Conservation (phyloP, 2,329 filamentous ascomycete genomes). For the Aspergillus pseudoterreus region DNA sequence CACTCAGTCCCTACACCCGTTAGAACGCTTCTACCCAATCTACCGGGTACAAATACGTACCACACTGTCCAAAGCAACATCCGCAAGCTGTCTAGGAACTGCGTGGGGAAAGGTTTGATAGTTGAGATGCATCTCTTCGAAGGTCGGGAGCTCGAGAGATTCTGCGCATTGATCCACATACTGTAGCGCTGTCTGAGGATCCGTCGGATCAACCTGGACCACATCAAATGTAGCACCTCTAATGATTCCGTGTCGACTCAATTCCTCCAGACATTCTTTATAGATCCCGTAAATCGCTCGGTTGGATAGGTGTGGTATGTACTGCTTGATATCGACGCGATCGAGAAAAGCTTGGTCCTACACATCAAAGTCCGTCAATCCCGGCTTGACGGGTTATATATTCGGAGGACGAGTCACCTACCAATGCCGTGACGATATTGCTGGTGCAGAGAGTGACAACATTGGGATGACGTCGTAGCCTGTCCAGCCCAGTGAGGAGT, state of each 20-base stretch:
- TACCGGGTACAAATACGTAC: constrained; percentile 16
- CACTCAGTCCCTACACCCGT: constrained; percentile 34
- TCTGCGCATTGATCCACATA: constrained; percentile 24
- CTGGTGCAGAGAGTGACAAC: constrained; percentile 50
- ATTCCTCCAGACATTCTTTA: constrained; percentile 45
- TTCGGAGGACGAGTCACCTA: constrained; percentile 12
- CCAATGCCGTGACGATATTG: constrained; percentile 45
- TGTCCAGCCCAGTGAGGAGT: constrained; percentile 47
- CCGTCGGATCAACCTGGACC: constrained; percentile 17
- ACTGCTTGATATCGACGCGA: constrained; percentile 47
- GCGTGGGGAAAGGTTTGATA: constrained; percentile 26
- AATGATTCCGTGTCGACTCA: constrained; percentile 38
- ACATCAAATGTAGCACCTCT: constrained; percentile 25
- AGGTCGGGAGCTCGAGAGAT: constrained; percentile 20
- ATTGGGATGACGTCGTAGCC: constrained; percentile 40
- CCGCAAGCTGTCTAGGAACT: constrained; percentile 24
- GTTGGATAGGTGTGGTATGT: constrained; percentile 38
- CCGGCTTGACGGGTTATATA: neutral
- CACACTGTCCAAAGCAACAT: constrained; percentile 24
- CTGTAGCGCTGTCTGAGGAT: constrained; percentile 23
- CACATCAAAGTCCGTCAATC: neutral
- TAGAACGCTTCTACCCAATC: neutral
- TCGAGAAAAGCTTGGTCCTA: constrained; percentile 48
- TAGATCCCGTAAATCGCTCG: constrained; percentile 48
- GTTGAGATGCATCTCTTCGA: constrained; percentile 27